Base-by-base conservation (phyloP, 2,329 filamentous ascomycete genomes). In the Exserohilum rostratum region DNA sequence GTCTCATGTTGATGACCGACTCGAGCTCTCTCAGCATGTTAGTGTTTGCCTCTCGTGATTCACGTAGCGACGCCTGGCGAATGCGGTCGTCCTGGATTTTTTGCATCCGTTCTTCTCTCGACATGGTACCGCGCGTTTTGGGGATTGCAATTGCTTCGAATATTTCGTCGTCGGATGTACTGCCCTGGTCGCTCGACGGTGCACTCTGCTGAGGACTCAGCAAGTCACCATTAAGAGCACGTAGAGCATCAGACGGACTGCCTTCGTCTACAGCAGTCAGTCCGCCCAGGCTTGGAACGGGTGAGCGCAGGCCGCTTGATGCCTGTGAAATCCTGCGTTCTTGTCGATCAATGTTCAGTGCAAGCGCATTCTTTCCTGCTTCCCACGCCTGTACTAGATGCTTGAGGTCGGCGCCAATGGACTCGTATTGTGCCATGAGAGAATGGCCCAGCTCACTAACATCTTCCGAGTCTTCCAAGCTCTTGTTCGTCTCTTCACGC, bases 1-100 rank as follows among this genome's bases (percentile, higher is more conserved):
- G 71, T 30, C 74, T 50, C 17, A 76, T 54, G 47, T 70, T 73
- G 37, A 98, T 96, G 56, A 99, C 87, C 58, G 90, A 93, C 78
- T 97, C 91, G 54, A 99, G 82, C 77, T 99, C 95, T 60, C 89
- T 87, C 60, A 99, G 83, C 91, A 99, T 96, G 65, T 89, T 91
- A 38, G 87, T 90, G 60, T 87, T 96, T 10, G 91, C 89, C 58
- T 97, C 91, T 39, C 86, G 80, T 69, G 89, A 89, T 65, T 93
- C 90, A 50, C 87, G 85, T 35, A 87, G 80, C 35, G 86, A 81
- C 17, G 89, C 88, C 70, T 90, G 90, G 59, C 85, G 85, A 49
- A 87, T 87, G 53, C 93, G 85, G 39, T 98, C 93, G 70, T 96
- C 93, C 66, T 90, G 89, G 80, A 97, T 92, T 75, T 90, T 93